Evolutionary conservation across 495 filamentous ascomycete genomes (phyloP), one percentile per base, ranked within the genome.

Genomic region (Podospora pseudoanserina): DNA sequence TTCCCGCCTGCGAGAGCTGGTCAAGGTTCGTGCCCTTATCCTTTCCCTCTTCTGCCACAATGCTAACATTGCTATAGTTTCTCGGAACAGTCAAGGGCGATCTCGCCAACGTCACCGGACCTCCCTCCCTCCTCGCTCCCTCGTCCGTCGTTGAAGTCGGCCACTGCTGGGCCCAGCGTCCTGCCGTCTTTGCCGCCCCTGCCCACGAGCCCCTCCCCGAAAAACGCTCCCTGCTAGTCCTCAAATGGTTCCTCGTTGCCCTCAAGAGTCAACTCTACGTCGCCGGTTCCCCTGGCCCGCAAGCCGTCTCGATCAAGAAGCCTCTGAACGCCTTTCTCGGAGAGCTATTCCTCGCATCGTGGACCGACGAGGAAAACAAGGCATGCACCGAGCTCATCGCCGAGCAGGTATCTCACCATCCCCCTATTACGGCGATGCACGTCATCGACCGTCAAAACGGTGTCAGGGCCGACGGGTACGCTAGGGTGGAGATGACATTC

Each of bases 41-140:
- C 20, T 26, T 26, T 28, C 3, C 11, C 30, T 18, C 57, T 6
- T 4, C 26, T 54, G 4, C 58, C 64, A 56, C 54, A 30, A 39
- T 13, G 60, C 67, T 67, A 57, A 72, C 64, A 60, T n/a, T 53
- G 11, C 23, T 19, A 44, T 65, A 92, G 89, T 92, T 91, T 63
- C 90, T 96, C 73, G 86, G 90, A 64, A 91, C 90, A 28, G 92
- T 94, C 79, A 91, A 91, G 79, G 92, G 92, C 71, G 93, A 96
- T 75, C 86, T 96, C 64, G 90, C 92, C 57, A 90, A 91, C 67
- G 82, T 95, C 80, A 94, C 92, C 65, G 92, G 92, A 26, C 92
- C 92, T 19, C 90, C 93, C 0, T 93, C 92, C 75, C 91, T 96
- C 75, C 86, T 96, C 53, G 90, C 90, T 30, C 86, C 88, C 23